Conservation (phyloP, 2,329 filamentous ascomycete genomes). For the Aspergillus ochraceus region DNA sequence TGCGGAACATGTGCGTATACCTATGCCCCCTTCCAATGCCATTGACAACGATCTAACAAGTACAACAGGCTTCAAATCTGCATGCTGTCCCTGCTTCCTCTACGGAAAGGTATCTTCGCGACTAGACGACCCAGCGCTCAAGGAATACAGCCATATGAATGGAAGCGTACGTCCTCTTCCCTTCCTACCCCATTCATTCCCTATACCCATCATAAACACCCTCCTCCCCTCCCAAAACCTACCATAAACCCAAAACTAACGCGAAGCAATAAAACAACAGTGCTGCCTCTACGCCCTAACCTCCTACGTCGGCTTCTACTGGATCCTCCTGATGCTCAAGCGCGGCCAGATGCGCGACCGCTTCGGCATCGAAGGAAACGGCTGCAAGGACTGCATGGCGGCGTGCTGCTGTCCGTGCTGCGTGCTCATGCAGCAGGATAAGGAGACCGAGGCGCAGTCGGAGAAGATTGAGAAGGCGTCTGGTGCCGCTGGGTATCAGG, state of each 20-base stretch:
- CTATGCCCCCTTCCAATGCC: too few species aligned
- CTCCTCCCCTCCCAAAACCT: neutral
- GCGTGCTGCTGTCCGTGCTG: constrained; percentile 60
- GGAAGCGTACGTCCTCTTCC: constrained; percentile 23
- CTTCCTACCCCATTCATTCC: neutral
- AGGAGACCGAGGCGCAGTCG: constrained; percentile 44
- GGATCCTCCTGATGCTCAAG: constrained; percentile 54
- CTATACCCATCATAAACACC: neutral
- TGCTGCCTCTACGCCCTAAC: constrained; percentile 37
- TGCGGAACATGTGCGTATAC: too few species aligned
- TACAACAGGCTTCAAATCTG: constrained; percentile 26
- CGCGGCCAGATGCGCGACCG: constrained; percentile 55
- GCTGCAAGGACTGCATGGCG: constrained; percentile 52
- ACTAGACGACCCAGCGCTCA: constrained; percentile 30
- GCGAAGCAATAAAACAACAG: constrained; percentile 22
- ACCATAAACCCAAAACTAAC: too few species aligned
- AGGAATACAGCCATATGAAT: constrained; percentile 28
- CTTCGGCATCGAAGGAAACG: constrained; percentile 55
- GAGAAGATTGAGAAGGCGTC: constrained; percentile 9
- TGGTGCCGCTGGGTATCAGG: constrained; percentile 22
- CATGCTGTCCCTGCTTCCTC: constrained; percentile 32
- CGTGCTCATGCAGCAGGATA: constrained; percentile 59
- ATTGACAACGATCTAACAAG: neutral
- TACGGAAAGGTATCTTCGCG: constrained; percentile 33
- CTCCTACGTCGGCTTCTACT: constrained; percentile 29